Percentiles rank a stretch among this genome's conserved stretches.
Conservation (phyloP, 2,329 filamentous ascomycete genomes). For the Orbilia brochopaga region DNA sequence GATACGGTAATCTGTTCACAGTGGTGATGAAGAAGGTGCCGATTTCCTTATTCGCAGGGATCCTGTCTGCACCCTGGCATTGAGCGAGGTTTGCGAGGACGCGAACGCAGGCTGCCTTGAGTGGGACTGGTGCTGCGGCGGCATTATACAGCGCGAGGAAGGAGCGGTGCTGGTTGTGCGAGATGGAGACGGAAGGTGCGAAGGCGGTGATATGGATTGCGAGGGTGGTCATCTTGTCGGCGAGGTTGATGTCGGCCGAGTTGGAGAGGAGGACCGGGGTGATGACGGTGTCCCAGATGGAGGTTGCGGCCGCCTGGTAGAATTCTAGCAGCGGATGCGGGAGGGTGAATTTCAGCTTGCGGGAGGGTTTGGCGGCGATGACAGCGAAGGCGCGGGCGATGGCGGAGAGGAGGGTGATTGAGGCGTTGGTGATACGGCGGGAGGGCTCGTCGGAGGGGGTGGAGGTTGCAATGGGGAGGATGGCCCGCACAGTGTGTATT, state of each 20-base stretch:
- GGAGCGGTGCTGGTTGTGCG: constrained; percentile 64
- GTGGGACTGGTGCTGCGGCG: constrained; percentile 31
- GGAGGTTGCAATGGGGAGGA: constrained; percentile 62
- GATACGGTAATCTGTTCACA: constrained; percentile 61
- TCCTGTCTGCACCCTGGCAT: constrained; percentile 61
- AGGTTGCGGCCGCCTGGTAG: constrained; percentile 65
- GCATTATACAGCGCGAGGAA: constrained; percentile 72
- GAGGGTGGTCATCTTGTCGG: constrained; percentile 69
- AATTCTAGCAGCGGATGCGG: constrained; percentile 63
- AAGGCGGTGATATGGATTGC: constrained; percentile 70
- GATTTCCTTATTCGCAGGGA: constrained; percentile 66
- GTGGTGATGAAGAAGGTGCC: constrained; percentile 68
- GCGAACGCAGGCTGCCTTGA: constrained; percentile 39
- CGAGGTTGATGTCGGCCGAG: constrained; percentile 67
- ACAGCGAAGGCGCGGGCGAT: constrained; percentile 67
- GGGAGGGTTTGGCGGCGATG: constrained; percentile 20
- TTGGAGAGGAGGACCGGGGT: constrained; percentile 66
- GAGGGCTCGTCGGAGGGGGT: constrained; percentile 57
- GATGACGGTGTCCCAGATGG: constrained; percentile 67
- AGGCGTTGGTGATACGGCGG: constrained; percentile 63
- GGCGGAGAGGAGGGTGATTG: constrained; percentile 70
- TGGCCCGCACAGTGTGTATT: constrained; percentile 61
- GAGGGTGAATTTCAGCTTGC: constrained; percentile 38
- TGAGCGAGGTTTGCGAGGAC: constrained; percentile 30
- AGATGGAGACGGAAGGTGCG: constrained; percentile 55